These are phyloP conservation scores for Ascochyta pisi DNA, from an alignment of 2,329 filamentous ascomycete species.

Conservation along the genomic window DNA sequence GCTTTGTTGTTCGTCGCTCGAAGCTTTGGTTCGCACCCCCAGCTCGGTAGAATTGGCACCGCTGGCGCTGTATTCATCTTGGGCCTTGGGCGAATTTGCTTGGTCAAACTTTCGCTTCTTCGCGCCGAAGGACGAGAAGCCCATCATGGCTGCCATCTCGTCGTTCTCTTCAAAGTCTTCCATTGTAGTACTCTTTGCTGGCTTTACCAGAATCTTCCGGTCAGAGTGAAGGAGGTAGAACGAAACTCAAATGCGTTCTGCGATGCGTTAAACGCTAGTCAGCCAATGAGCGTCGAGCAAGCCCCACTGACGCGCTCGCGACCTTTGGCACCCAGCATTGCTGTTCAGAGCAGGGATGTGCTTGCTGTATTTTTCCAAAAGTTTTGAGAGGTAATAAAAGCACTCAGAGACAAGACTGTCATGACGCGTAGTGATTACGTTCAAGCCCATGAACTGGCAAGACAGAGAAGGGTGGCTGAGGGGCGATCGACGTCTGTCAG, in stretches of 20 bases:
- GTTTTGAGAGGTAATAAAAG: not conserved
- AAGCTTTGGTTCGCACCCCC: constrained; percentile 45
- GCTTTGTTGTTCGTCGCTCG: constrained; percentile 2
- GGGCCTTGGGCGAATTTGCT: constrained; percentile 58
- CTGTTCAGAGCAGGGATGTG: not conserved
- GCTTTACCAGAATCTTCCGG: constrained; percentile 1
- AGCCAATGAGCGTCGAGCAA: not conserved
- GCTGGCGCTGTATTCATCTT: constrained; percentile 29
- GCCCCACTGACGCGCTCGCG: constrained; percentile 1
- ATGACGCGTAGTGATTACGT: not conserved
- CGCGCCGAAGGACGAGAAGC: constrained; percentile 74
- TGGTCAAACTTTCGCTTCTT: constrained; percentile 74
- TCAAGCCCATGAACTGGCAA: not conserved
- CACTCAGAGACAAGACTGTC: not conserved
- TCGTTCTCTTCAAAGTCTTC: constrained; percentile 55
- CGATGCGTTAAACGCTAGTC: constrained; percentile 1
- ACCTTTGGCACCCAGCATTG: not conserved
- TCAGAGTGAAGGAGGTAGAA: not conserved
- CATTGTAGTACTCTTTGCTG: not conserved
- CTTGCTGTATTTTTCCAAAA: not conserved
- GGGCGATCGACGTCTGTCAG: constrained; percentile 17
- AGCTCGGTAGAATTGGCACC: constrained; percentile 47
- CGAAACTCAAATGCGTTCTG: constrained; percentile 4
- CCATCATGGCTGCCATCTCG: constrained; percentile 69
- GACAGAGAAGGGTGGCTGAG: constrained; percentile 9